Evolutionary conservation across 805 yeast species (phyloP).

Genomic region (Saturnispora zaruensis): DNA sequence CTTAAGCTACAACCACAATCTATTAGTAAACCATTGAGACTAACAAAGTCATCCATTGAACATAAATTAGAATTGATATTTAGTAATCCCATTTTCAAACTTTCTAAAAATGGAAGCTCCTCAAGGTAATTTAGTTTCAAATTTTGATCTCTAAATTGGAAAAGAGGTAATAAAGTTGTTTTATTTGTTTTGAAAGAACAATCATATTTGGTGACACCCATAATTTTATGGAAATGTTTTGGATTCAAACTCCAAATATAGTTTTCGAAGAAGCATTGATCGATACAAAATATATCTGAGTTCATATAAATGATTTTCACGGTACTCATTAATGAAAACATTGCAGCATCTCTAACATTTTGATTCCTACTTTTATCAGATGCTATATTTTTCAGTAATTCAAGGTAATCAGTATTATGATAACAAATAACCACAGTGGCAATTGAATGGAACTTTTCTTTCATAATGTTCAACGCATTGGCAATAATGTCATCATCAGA

Average conservation of each 20-base stretch:
- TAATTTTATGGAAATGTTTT: slow-evolving; percentile 9
- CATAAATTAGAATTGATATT: slow-evolving; percentile 17
- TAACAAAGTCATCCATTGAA: slow-evolving; percentile 16
- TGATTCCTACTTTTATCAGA: not conserved
- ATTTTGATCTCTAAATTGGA: slow-evolving; percentile 28
- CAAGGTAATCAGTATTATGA: not conserved
- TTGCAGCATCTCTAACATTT: slow-evolving; percentile 8
- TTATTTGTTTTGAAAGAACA: slow-evolving; percentile 12
- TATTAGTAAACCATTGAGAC: slow-evolving; percentile 16
- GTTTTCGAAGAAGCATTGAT: not conserved
- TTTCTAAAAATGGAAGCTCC: slow-evolving; percentile 19
- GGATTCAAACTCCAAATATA: not conserved
- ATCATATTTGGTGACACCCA: slow-evolving; percentile 17
- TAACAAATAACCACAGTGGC: not conserved
- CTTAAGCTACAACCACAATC: slow-evolving; percentile 30
- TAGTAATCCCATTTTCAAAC: slow-evolving; percentile 16
- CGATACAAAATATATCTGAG: slow-evolving; percentile 6
- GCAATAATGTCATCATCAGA: not conserved
- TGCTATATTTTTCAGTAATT: not conserved
- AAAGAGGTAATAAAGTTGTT: slow-evolving; percentile 20
- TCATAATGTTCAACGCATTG: not conserved
- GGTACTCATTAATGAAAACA: slow-evolving; percentile 7
- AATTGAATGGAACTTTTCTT: not conserved
- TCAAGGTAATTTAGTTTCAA: slow-evolving; percentile 18
- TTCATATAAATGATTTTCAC: slow-evolving; percentile 4